These are phyloP conservation scores for Urostyla sp. DNA, from an alignment of 73 alveolate genomes.

Conservation along the genomic window DNA sequence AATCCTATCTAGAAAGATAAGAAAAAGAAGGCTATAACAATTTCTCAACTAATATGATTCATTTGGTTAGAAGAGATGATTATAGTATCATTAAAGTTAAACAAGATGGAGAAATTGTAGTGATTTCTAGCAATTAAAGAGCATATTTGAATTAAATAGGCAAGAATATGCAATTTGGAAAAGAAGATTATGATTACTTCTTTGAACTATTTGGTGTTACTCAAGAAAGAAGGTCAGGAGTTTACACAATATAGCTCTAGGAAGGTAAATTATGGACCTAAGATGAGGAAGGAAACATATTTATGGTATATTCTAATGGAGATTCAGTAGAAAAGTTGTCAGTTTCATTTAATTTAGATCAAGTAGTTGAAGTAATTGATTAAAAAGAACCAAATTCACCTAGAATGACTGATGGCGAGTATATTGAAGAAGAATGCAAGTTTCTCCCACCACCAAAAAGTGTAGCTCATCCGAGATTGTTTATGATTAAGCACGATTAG, in stretches of 20 bases:
- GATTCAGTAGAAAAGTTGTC: conserved; percentile 76
- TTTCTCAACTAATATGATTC: conserved; percentile 78
- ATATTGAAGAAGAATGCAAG: conserved; percentile 82
- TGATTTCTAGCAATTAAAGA: conserved; percentile 86
- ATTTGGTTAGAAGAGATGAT: conserved; percentile 78
- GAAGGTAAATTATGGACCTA: conserved; percentile 88
- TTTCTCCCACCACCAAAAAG: conserved; percentile 86
- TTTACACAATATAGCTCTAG: conserved; percentile 81
- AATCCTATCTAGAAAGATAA: conserved; percentile 84
- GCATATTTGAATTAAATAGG: conserved; percentile 81
- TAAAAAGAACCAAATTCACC: conserved; percentile 81
- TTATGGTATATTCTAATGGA: conserved; percentile 86
- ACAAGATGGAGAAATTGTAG: conserved; percentile 93
- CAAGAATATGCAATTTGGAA: conserved; percentile 73
- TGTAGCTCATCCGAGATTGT: conserved; percentile 77
- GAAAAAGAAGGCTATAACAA: conserved; percentile 86
- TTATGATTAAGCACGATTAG: conserved; percentile 69
- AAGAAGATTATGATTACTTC: conserved; percentile 81
- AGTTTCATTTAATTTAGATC: conserved; percentile 72
- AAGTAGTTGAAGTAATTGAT: conserved; percentile 68
- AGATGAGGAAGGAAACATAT: conserved; percentile 92
- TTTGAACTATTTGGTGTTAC: conserved; percentile 90
- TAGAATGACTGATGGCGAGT: conserved; percentile 80
- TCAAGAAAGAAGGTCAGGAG: conserved; percentile 90
- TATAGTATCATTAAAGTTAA: conserved; percentile 82